phyloP scores from a whole-genome alignment of 805 yeast species.

The Priceomyces medius region DNA sequence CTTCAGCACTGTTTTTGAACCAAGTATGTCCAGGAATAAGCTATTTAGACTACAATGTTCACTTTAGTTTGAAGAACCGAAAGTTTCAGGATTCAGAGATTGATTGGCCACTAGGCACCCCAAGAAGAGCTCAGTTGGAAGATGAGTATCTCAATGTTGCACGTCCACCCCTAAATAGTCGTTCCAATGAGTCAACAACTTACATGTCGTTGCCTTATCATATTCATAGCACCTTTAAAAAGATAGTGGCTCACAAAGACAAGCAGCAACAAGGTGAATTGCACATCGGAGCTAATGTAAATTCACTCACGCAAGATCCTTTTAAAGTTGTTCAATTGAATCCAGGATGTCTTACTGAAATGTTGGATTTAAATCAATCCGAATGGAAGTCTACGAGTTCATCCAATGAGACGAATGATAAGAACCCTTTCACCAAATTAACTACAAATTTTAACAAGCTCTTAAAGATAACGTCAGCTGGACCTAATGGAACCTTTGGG shows the following conservation, averaged over 20 bases:
- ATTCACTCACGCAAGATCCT: slow-evolving; percentile 53
- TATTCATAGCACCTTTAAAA: slow-evolving; percentile 41
- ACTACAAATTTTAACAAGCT: slow-evolving; percentile 32
- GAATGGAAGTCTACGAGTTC: slow-evolving; percentile 8
- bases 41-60: slow-evolving; percentile 33
- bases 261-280: slow-evolving; percentile 42
- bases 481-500: slow-evolving; percentile 3
- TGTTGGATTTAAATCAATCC: slow-evolving; percentile 14
- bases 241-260: slow-evolving; percentile 33
- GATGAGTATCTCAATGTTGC: slow-evolving; percentile 34
- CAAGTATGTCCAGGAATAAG: slow-evolving; percentile 39
- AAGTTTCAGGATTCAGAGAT: slow-evolving; percentile 1
- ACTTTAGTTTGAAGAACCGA: slow-evolving; percentile 19
- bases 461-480: slow-evolving; percentile 12
- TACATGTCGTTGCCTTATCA: slow-evolving; percentile 54
- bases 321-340: slow-evolving; percentile 51
- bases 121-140: slow-evolving; percentile 18
- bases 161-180: slow-evolving; percentile 31
- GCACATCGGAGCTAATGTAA: slow-evolving; percentile 53
- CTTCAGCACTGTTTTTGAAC: slow-evolving; percentile 28
- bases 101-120: slow-evolving; percentile 29
- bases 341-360: slow-evolving; percentile 49
- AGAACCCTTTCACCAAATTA: slow-evolving; percentile 32
- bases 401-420: slow-evolving; percentile 8
- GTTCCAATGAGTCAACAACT: slow-evolving; percentile 46